phyloP scores from a whole-genome alignment of 495 filamentous ascomycete species.

The Penicillium silybi region DNA sequence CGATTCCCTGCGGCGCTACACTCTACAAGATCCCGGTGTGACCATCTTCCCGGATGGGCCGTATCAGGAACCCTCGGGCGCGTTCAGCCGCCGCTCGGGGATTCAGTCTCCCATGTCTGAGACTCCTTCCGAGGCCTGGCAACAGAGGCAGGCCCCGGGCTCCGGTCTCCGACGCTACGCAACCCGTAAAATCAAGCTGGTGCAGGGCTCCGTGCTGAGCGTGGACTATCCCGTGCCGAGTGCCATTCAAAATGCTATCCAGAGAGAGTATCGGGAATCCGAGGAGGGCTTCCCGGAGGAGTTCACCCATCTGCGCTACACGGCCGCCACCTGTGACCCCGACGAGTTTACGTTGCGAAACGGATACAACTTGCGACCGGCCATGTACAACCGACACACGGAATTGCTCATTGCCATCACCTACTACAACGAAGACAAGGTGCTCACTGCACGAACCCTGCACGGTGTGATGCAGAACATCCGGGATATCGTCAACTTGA shows the following conservation, averaged over 20 bases:
- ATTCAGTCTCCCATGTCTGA: slow-evolving; percentile 28
- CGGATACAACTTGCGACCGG: slow-evolving; percentile 93
- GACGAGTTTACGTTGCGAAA: slow-evolving; percentile 98
- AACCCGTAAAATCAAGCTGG: slow-evolving; percentile 93
- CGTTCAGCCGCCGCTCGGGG: slow-evolving; percentile 23
- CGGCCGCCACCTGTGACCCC: slow-evolving; percentile 94
- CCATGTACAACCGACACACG: slow-evolving; percentile 98
- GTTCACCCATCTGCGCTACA: slow-evolving; percentile 97
- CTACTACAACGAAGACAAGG: slow-evolving; percentile 99
- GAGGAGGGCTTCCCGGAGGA: slow-evolving; percentile 72
- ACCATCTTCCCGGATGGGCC: slow-evolving; percentile 42
- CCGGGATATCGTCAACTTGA: slow-evolving; percentile 94
- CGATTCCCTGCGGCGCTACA: slow-evolving; percentile 36
- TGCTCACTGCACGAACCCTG: slow-evolving; percentile 82
- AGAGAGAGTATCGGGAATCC: slow-evolving; percentile 87
- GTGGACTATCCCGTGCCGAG: slow-evolving; percentile 96
- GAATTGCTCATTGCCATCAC: slow-evolving; percentile 96
- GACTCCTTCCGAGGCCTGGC: slow-evolving; percentile 67
- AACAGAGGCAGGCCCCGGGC: slow-evolving; percentile 66
- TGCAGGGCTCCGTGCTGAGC: slow-evolving; percentile 91
- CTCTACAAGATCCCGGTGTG: slow-evolving; percentile 32
- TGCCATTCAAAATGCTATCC: slow-evolving; percentile 93
- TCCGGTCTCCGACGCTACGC: slow-evolving; percentile 79
- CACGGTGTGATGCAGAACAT: slow-evolving; percentile 99
- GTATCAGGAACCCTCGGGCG: slow-evolving; percentile 53